Evolutionary conservation across 805 yeast genomes (phyloP), one percentile per base, ranked within the genome.

Genomic region (Candida patagonica): DNA sequence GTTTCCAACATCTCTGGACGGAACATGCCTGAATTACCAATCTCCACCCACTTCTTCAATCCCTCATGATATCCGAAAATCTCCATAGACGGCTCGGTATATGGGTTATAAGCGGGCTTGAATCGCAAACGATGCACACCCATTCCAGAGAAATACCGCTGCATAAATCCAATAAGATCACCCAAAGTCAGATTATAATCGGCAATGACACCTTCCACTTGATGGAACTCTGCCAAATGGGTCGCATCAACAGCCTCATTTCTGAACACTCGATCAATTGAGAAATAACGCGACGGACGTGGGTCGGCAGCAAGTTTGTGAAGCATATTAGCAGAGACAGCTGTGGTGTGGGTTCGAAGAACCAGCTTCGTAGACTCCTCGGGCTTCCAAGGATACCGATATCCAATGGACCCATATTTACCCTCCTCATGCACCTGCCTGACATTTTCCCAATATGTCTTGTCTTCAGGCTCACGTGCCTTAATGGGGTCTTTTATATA

Each of bases 241-340:
- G 99, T 92, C 39, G 97, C 97, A 62, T 92, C 99, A 38, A 92
- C 99, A 22, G 99, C 97, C 70, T 92, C 99, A 62, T 92, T 92
- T 70, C 99, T 85, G 84, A 92, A 92, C 45, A 92, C 99, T 60
- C 96, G 78, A 64, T 92, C 99, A 55, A 92, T 94, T 36, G 95
- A 84, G 70, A 92, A 92, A 59, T 86, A 73, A 67, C 97, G 78
- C 6, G 82, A 73, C 43, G 97, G 96, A 19, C 38, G 32, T 45
- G 95, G 95, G 62, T 86, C 80, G 42, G 55, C 42, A 40, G 97
- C 96, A 51, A 92, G 72, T 56, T 84, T 61, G 60, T 92, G 83
- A 56, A 92, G 74, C 85, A 92, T 80, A 35, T 74, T 72, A 6
- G 96, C 74, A 3, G 96, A 87, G 42, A 89, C 81, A 24, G 98